Percentiles rank a stretch among this genome's conserved stretches.
Conservation (phyloP, 768 basidiomycete genomes). For the Psilocybe cyanescens region DNA sequence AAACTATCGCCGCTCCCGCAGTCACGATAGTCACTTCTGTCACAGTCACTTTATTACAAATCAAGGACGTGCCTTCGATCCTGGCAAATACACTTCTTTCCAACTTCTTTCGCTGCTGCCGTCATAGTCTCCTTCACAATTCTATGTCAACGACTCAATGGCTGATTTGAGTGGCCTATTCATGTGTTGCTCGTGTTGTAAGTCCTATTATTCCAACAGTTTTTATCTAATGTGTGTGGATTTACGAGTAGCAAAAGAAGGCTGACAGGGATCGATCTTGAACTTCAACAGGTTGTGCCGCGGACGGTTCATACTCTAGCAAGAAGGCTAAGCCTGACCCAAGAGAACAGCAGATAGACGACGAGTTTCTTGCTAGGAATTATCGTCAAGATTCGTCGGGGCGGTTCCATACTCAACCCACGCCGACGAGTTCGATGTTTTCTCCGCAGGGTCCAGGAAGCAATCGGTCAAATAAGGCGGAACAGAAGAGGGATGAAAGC, state of each 20-base stretch:
- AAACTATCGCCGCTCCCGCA: too few relatives aligned
- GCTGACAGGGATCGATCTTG: not conserved
- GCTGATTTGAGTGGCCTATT: not conserved
- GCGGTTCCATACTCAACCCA: conserved; percentile 21
- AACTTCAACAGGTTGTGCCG: conserved; percentile 12
- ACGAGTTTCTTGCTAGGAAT: conserved; percentile 26
- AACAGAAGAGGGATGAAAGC: not conserved
- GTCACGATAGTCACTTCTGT: too few relatives aligned
- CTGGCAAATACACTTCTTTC: too few relatives aligned
- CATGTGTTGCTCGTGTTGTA: not conserved
- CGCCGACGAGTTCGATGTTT: conserved; percentile 15
- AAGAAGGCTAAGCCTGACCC: conserved; percentile 19
- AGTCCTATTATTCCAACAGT: not conserved
- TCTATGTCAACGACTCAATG: not conserved
- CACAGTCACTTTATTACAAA: too few relatives aligned
- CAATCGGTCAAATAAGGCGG: conserved; percentile 2
- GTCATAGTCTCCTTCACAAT: not conserved
- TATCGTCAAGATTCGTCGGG: conserved; percentile 23
- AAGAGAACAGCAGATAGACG: conserved; percentile 24
- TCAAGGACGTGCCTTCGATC: too few relatives aligned
- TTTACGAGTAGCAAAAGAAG: not conserved
- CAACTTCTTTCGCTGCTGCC: too few relatives aligned
- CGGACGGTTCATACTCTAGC: conserved; percentile 18
- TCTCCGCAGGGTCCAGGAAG: conserved; percentile 1
- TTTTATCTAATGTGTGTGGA: not conserved